These are phyloP conservation scores for Phtheirospermum japonicum DNA, from an alignment of 257 asterid species.

Conservation along the genomic window DNA sequence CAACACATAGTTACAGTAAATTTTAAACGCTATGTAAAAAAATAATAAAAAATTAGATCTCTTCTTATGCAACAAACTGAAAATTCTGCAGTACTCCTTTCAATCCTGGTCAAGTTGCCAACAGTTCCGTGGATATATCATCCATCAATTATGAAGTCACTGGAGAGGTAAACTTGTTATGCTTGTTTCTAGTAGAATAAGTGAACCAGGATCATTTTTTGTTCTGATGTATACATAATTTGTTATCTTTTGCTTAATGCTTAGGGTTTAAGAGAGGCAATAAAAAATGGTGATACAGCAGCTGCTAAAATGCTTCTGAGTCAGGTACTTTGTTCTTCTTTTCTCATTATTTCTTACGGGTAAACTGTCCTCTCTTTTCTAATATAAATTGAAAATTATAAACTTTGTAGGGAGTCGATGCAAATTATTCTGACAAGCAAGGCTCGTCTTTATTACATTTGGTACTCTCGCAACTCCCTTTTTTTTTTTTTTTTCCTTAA, in stretches of 20 bases:
- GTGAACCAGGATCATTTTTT: not conserved
- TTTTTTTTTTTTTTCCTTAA: not conserved
- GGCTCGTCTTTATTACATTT: slow-evolving; percentile 88
- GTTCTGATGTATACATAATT: slow-evolving; percentile 15
- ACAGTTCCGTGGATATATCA: slow-evolving; percentile 40
- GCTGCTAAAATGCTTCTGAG: slow-evolving; percentile 78
- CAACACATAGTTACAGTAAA: too few species aligned
- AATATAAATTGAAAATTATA: slow-evolving; percentile 25
- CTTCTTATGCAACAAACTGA: slow-evolving; percentile 22
- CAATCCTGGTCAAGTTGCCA: slow-evolving; percentile 69
- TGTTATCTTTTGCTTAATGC: slow-evolving; percentile 29
- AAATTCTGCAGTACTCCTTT: slow-evolving; percentile 65
- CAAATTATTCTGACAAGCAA: slow-evolving; percentile 89
- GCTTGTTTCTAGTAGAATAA: slow-evolving; percentile 15
- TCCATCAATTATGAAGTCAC: slow-evolving; percentile 61
- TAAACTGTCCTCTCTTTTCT: slow-evolving; percentile 17
- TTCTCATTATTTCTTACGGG: slow-evolving; percentile 24
- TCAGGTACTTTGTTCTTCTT: slow-evolving; percentile 52
- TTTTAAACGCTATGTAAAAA: not conserved
- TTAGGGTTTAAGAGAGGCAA: slow-evolving; percentile 95
- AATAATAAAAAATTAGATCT: not conserved
- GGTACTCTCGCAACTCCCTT: slow-evolving; percentile 47
- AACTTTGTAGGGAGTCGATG: slow-evolving; percentile 74
- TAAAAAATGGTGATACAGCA: slow-evolving; percentile 81
- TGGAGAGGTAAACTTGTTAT: slow-evolving; percentile 71